These are phyloP conservation scores for Cucumis melo DNA, from an alignment of 306 rosid species.

Conservation along the genomic window DNA sequence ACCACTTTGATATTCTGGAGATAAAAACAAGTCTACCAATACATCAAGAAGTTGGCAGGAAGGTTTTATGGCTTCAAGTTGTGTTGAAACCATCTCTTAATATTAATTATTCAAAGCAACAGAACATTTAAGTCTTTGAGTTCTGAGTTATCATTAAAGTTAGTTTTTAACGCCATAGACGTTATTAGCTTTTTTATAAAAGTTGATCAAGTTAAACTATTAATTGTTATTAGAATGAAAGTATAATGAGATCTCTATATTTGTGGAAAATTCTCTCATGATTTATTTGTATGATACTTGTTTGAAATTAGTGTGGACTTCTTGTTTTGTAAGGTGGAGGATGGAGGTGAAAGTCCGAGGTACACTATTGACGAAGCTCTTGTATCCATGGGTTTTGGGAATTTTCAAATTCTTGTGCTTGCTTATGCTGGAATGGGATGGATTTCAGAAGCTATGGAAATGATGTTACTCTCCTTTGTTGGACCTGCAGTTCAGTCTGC, in stretches of 20 bases:
- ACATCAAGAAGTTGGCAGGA: neutral
- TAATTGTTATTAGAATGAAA: neutral
- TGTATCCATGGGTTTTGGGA: slow-evolving; percentile 64
- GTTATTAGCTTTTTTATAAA: neutral
- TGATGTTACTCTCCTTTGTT: slow-evolving; percentile 91
- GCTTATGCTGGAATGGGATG: slow-evolving; percentile 90
- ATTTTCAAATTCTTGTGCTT: slow-evolving; percentile 71
- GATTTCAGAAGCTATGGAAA: slow-evolving; percentile 97
- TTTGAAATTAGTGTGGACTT: neutral
- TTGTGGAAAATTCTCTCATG: neutral
- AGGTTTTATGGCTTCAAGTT: neutral
- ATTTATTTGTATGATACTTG: neutral
- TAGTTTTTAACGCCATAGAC: neutral
- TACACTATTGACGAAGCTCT: slow-evolving; percentile 87
- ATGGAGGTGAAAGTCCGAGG: slow-evolving; percentile 24
- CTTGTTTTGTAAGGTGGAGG: slow-evolving; percentile 6
- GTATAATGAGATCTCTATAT: neutral
- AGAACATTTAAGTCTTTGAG: neutral
- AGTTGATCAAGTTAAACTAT: neutral
- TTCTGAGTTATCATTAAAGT: neutral
- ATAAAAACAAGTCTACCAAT: neutral
- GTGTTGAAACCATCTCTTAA: neutral
- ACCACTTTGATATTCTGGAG: neutral
- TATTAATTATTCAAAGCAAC: neutral
- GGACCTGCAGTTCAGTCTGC: slow-evolving; percentile 87